Evolutionary conservation across 495 filamentous ascomycete species (phyloP).

Genomic region (Tuber melanosporum): DNA sequence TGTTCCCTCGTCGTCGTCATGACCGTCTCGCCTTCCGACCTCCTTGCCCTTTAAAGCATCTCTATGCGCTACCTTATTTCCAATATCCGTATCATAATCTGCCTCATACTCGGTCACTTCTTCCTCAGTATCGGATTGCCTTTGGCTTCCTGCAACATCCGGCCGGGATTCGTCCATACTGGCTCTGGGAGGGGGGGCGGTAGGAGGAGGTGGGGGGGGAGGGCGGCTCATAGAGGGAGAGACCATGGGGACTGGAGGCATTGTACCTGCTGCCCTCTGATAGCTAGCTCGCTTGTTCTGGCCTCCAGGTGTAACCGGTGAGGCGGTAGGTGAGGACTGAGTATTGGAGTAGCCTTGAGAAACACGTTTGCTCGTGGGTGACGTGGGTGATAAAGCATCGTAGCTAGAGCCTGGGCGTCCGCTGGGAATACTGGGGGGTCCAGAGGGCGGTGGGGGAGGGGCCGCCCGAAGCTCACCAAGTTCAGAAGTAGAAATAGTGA

Average conservation of each 20-base stretch:
- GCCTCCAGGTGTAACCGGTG: constrained; percentile 47
- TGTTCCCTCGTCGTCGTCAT: constrained; percentile 44
- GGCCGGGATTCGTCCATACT: constrained; percentile 47
- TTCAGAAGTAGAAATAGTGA: constrained; percentile 45
- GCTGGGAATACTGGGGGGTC: constrained; percentile 48
- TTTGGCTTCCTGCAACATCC: constrained; percentile 33
- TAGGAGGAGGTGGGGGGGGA: constrained; percentile 52
- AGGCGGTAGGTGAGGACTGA: constrained; percentile 49
- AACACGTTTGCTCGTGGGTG: constrained; percentile 49
- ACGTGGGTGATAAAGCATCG: constrained; percentile 49
- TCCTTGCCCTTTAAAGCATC: constrained; percentile 82
- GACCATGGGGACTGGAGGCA: constrained; percentile 46
- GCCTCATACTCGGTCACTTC: constrained; percentile 94
- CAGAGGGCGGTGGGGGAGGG: constrained; percentile 48
- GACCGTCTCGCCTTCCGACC: constrained; percentile 58
- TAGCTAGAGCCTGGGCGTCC: constrained; percentile 46
- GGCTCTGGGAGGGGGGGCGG: constrained; percentile 69
- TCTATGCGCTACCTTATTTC: constrained; percentile 77
- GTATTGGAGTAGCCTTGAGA: constrained; percentile 48
- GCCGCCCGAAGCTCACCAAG: constrained; percentile 37
- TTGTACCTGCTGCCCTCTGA: constrained; percentile 43
- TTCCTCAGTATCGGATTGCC: constrained; percentile 58
- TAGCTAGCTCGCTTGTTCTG: constrained; percentile 50
- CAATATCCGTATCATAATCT: constrained; percentile 97
- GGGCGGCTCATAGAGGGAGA: constrained; percentile 47